Conservation (phyloP, 2,329 filamentous ascomycete species). For the Botryosphaeria agaves region DNA sequence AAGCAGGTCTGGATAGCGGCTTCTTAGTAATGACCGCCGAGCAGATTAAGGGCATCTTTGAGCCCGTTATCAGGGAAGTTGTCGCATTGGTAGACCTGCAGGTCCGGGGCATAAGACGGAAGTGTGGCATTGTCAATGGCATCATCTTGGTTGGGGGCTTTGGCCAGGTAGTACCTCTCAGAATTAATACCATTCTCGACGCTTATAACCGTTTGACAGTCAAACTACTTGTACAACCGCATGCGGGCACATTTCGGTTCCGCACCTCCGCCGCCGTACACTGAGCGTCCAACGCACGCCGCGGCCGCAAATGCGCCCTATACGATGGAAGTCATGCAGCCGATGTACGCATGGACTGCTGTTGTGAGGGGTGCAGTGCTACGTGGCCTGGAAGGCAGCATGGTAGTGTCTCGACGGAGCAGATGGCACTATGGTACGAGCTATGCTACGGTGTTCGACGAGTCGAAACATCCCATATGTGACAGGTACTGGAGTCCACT, state of each 20-base stretch:
- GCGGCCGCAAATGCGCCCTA: conserved; percentile 28
- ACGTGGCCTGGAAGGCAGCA: conserved; percentile 57
- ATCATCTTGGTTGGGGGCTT: conserved; percentile 72
- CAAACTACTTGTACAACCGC: conserved; percentile 50
- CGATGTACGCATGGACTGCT: conserved; percentile 64
- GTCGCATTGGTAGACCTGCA: conserved; percentile 25
- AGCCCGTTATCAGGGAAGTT: conserved; percentile 52
- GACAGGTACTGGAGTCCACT: conserved; percentile 66
- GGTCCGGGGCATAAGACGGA: conserved; percentile 20
- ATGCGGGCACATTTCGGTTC: conserved; percentile 51
- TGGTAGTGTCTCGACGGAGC: conserved; percentile 58
- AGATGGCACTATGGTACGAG: conserved; percentile 67
- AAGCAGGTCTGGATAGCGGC: conserved; percentile 55
- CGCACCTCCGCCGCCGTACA: conserved; percentile 37
- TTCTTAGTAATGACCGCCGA: conserved; percentile 59
- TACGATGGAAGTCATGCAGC: conserved; percentile 63
- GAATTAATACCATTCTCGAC: not conserved
- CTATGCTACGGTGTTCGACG: conserved; percentile 67
- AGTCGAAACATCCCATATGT: conserved; percentile 51
- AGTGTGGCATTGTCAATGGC: conserved; percentile 31
- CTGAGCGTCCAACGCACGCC: conserved; percentile 51
- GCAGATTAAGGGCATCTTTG: conserved; percentile 42
- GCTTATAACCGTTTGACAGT: too few species aligned
- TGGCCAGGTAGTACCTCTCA: conserved; percentile 55
- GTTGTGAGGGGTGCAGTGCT: conserved; percentile 63